Evolutionary conservation across 805 yeast species (phyloP), one percentile per base, ranked within the genome.

Genomic region (Novakomyces olei): DNA sequence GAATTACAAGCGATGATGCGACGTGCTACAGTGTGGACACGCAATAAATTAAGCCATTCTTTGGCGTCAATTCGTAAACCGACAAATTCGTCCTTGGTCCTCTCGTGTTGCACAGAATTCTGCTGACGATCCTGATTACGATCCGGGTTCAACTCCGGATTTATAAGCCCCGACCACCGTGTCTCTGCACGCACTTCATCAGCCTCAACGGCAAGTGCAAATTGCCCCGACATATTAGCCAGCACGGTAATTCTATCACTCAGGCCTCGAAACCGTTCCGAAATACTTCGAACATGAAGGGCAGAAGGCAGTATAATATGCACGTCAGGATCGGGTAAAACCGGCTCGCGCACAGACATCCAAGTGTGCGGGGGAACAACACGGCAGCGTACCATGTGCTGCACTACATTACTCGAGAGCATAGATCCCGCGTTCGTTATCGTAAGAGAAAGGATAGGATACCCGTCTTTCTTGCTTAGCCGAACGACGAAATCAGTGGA

Each of bases 141-240:
- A 4, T 15, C 14, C 17, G 33, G 33, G 23, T 30, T 27, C 12
- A 30, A 19, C 27, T 30, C 33, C n/a, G 33, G 33, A 7, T 30
- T 30, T 12, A 19, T 16, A 10, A 30, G 18, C 4, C 16, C 19
- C 9, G 15, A 23, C 33, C 33, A 30, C 8, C 19, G 14, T 6
- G 33, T 30, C 5, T 15, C 17, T 4, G 24, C 19, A 12, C 18
- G 20, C 6, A 25, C 27, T 12, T 26, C 15, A 4, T 23, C 26
- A 6, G 27, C 16, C 7, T 14, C 6, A 7, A 23, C 27, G 4
- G 27, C 14, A 5, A 30, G 18, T 19, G 22, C 19, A 10, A 30
- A 19, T 20, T 20, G 19, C 4, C 33, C 33, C 12, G 33, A 19
- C 33, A 30, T 30, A 25, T 30, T 30, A 15, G 33, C 33, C 1